A percentile compares a stretch with the other conserved stretches of the same genome.
These are phyloP conservation scores for Aspergillus sp. DNA, from an alignment of 2,329 filamentous ascomycete species.

Conservation along the genomic window DNA sequence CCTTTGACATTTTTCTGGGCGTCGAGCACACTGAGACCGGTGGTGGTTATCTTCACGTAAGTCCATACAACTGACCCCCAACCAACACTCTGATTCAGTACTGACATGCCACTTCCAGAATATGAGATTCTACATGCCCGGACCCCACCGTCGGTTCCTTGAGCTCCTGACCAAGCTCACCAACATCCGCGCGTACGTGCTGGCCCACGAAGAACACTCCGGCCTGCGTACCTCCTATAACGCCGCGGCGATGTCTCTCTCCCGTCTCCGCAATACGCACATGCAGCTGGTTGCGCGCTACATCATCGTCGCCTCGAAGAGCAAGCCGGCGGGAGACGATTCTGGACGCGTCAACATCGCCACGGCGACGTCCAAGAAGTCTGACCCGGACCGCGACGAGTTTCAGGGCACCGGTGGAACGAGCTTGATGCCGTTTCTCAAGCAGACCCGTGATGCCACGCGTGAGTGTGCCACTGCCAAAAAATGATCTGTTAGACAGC, in stretches of 20 bases:
- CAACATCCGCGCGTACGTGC: slow-evolving; percentile 39
- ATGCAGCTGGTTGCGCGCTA: slow-evolving; percentile 46
- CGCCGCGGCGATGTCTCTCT: slow-evolving; percentile 36
- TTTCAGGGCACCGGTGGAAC: slow-evolving; percentile 45
- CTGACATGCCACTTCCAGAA: slow-evolving; percentile 25
- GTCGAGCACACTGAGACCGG: slow-evolving; percentile 39
- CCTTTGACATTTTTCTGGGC: slow-evolving; percentile 45
- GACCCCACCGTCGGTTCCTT: slow-evolving; percentile 43
- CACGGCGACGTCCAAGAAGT: slow-evolving; percentile 33
- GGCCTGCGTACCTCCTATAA: slow-evolving; percentile 38
- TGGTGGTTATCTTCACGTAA: slow-evolving; percentile 24
- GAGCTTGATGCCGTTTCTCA: slow-evolving; percentile 44
- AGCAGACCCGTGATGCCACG: slow-evolving; percentile 44
- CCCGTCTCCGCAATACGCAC: slow-evolving; percentile 42
- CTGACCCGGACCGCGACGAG: slow-evolving; percentile 24
- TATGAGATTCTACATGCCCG: slow-evolving; percentile 49
- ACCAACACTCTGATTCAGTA: too few relatives aligned
- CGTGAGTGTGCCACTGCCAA: slow-evolving; percentile 28
- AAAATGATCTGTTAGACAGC: too few relatives aligned
- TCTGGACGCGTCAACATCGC: slow-evolving; percentile 33
- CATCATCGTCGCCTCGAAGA: slow-evolving; percentile 39
- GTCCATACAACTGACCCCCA: slow-evolving; percentile 3
- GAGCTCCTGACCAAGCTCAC: slow-evolving; percentile 36
- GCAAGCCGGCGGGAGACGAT: slow-evolving; percentile 7
- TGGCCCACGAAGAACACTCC: slow-evolving; percentile 22